phyloP scores from a whole-genome alignment of 768 basidiomycete genomes.

The Boletus fagicola region DNA sequence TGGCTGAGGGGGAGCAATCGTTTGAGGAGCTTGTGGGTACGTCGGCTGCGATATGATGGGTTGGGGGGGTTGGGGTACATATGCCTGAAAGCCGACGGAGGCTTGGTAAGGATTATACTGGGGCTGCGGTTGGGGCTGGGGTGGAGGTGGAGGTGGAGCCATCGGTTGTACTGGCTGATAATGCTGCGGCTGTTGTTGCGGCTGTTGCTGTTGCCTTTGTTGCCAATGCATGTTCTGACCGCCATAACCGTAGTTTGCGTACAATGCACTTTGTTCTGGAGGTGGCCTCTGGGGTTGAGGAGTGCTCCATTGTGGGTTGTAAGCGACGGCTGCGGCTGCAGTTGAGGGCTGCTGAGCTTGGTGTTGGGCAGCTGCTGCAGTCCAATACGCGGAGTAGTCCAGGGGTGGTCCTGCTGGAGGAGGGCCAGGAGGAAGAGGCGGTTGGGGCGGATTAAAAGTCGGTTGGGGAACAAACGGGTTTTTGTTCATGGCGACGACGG shows the following conservation, averaged over 20 bases:
- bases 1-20: no score
- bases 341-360: slow-evolving; percentile 35
- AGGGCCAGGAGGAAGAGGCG: slow-evolving; percentile 77
- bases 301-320: slow-evolving; percentile 65
- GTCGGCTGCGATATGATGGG: no score
- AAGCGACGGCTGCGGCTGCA: slow-evolving; percentile 46
- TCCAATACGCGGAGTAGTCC: slow-evolving; percentile 81
- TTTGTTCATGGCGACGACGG: slow-evolving; percentile 63
- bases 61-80: slow-evolving; percentile 64
- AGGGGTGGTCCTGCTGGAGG: slow-evolving; percentile 70
- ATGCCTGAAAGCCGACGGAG: slow-evolving; percentile 60
- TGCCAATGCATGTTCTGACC: slow-evolving; percentile 62
- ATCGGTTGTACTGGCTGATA: slow-evolving; percentile 49
- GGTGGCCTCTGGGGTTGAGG: slow-evolving; percentile 66
- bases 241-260: slow-evolving; percentile 91
- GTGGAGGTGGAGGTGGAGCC: slow-evolving; percentile 51
- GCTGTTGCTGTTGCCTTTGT: slow-evolving; percentile 64
- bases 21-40: no score
- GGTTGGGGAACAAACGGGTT: slow-evolving; percentile 77
- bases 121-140: slow-evolving; percentile 56
- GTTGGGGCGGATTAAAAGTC: slow-evolving; percentile 66
- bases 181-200: slow-evolving; percentile 45
- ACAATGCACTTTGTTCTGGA: slow-evolving; percentile 78
- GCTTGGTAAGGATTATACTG: slow-evolving; percentile 79
- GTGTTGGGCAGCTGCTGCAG: slow-evolving; percentile 50